These are phyloP conservation scores for Trichoderma endophyticum DNA, from an alignment of 2,329 filamentous ascomycete species.

Conservation along the genomic window DNA sequence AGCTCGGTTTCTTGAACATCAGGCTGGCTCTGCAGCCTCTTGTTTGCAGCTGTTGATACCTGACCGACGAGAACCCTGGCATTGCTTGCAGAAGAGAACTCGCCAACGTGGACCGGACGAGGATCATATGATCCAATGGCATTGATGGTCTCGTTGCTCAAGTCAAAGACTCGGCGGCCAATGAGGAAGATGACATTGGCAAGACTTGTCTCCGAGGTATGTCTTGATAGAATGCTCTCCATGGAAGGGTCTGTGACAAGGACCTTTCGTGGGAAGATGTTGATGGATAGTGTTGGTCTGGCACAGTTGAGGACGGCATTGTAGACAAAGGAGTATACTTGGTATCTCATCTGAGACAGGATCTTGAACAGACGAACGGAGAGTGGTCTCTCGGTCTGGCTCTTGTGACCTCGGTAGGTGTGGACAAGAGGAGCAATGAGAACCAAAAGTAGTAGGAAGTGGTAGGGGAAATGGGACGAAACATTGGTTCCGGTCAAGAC, in stretches of 20 bases:
- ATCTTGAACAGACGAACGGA: background rate
- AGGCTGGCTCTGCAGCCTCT: conserved; percentile 24
- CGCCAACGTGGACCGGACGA: conserved; percentile 28
- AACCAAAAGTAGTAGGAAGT: background rate
- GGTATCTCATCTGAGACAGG: conserved; percentile 1
- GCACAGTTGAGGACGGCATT: conserved; percentile 5
- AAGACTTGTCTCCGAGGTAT: conserved; percentile 31
- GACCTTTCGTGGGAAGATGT: conserved; percentile 29
- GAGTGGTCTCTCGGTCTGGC: background rate
- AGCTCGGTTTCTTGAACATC: conserved; percentile 23
- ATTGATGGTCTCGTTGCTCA: conserved; percentile 25
- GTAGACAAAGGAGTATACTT: conserved; percentile 5
- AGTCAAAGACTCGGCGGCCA: conserved; percentile 28
- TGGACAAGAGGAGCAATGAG: background rate
- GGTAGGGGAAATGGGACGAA: background rate
- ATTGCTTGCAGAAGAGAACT: conserved; percentile 28
- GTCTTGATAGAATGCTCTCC: conserved; percentile 28
- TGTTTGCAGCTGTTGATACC: conserved; percentile 24
- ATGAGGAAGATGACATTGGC: conserved; percentile 31
- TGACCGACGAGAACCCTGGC: conserved; percentile 24
- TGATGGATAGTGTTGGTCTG: conserved; percentile 26
- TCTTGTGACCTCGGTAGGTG: conserved; percentile 1
- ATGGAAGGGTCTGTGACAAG: conserved; percentile 29
- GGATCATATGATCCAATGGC: conserved; percentile 29
- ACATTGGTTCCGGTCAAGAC: background rate